Evolutionary conservation across 2,329 filamentous ascomycete genomes (phyloP), one percentile per base, ranked within the genome.

Genomic region (Cadophora sp.): DNA sequence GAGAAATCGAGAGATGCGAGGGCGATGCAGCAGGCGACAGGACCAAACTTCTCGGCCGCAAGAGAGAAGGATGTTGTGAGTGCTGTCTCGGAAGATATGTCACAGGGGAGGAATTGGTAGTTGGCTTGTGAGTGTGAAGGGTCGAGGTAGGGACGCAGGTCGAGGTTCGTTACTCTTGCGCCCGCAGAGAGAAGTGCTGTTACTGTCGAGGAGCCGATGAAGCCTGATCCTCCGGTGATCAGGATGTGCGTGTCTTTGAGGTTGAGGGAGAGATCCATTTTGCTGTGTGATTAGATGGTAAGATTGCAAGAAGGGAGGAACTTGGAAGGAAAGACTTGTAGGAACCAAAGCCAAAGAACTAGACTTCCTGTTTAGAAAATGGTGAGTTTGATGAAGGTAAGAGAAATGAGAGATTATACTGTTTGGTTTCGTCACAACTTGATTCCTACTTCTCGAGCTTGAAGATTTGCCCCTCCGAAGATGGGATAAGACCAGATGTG

Each of bases 1-100:
- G 78, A 80, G 14, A 83, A 73, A 66, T 84, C 81, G 14, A 83
- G 75, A 1, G 77, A 76, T 33, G 81, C 82, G 20, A 83, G 76
- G 2, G 81, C 80, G 51, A 84, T 75, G 69, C 80, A 81, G 62
- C 77, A 79, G 24, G 77, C 71, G 8, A 83, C 59, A 5, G 69
- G 68, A 1, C 72, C 72, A 41, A 71, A 71, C 18, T 53, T 66
- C 14, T 60, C 75, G 1, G 77, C 73, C 0, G 81, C 81, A 11
- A 41, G 8, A 13, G 58, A 62, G 22, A 72, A 73, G 0, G 68
- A 80, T 39, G 67, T 66, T 11, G 73, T 66, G 68, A 81, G 81
- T 3, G 76, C 78, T 18, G 64, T 41, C 63, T 78, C 74, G 8
- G 81, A 70, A 2, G 75, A 73, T 36, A 66, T 71, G 63, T 78